Base-by-base conservation (phyloP, 164 flowering plant genomes). In the Saururus chinensis region DNA sequence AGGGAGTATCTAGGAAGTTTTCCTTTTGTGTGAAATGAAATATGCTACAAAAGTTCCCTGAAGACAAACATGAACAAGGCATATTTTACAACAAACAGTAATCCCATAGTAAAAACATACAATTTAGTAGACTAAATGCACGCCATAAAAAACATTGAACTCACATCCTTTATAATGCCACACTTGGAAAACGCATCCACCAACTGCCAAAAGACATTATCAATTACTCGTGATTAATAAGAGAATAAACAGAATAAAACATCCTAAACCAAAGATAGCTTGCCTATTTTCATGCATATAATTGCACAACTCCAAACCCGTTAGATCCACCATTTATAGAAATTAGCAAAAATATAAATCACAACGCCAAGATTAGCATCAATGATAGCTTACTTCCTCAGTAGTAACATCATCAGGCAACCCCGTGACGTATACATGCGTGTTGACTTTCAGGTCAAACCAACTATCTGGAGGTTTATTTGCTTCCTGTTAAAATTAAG, bases 391-490 rank as follows among this genome's bases (percentile, higher is more conserved):
- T 77, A 90, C 99, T 76, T 95, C 99, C 60, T 95, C 97, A 65
- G 64, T 65, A 59, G 96, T 87, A 42, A 85, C 99, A 81, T 95
- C 97, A 54, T 90, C 96, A 30, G 99, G 99, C 83, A 95, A 77
- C 52, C 99, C 99, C 45, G 84, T 85, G 21, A 95, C 93, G 67
- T 95, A 95, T 60, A 91, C 92, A 76, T 95, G 92, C n/a, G 97
- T 87, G 71, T 95, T 95, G 51, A 91, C 85, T 74, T 95, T 95
- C 64, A 95, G 74, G 55, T 95, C 99, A 57, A 95, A 95, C 99
- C 99, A 95, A 71, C 88, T 76, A 64, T 95, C 99, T 52, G 99
- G 99, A 66, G 92, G 92, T 67, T 90, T 85, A 70, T 95, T 90
- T 45, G 96, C 78, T 83, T 95, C 97, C 99, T 93, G 84, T 24